Conservation (phyloP, 2,329 filamentous ascomycete species). For the Tympanopsis confertula region DNA sequence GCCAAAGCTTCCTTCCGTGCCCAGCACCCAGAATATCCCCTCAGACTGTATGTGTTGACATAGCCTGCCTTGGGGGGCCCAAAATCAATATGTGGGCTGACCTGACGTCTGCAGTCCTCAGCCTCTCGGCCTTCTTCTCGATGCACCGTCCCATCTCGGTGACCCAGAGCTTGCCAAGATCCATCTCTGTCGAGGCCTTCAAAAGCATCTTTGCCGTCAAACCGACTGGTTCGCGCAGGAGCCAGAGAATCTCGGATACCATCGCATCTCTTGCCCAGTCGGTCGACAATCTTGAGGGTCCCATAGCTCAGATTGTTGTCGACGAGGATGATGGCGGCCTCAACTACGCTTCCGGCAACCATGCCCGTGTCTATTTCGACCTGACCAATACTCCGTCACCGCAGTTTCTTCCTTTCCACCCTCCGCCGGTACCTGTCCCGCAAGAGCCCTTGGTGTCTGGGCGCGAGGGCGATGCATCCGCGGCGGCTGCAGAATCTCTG, state of each 20-base stretch:
- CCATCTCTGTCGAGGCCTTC: conserved; percentile 64
- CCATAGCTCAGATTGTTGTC: conserved; percentile 40
- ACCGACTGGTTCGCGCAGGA: no score
- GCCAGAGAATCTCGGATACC: conserved; percentile 43
- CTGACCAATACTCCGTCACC: conserved; percentile 58
- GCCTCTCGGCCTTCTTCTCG: conserved; percentile 87
- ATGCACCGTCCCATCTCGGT: conserved; percentile 89
- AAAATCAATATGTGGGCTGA: background rate
- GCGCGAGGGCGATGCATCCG: conserved; percentile 22
- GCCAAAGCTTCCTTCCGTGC: conserved; percentile 59
- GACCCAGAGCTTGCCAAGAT: conserved; percentile 65
- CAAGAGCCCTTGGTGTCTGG: conserved; percentile 25
- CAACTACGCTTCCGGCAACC: conserved; percentile 41
- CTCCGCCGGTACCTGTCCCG: conserved; percentile 68
- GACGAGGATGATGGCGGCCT: conserved; percentile 30
- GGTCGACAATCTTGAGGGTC: conserved; percentile 46
- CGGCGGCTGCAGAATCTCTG: conserved; percentile 12
- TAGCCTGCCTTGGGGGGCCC: background rate
- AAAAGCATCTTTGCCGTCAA: conserved; percentile 67
- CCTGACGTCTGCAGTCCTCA: conserved; percentile 51
- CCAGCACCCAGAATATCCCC: conserved; percentile 62
- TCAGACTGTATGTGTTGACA: conserved; percentile 41
- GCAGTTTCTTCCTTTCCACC: conserved; percentile 68
- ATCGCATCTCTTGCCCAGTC: conserved; percentile 55
- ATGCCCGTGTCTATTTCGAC: conserved; percentile 51